Conservation (phyloP, 2,329 filamentous ascomycete species). For the Clonostachys sp. region DNA sequence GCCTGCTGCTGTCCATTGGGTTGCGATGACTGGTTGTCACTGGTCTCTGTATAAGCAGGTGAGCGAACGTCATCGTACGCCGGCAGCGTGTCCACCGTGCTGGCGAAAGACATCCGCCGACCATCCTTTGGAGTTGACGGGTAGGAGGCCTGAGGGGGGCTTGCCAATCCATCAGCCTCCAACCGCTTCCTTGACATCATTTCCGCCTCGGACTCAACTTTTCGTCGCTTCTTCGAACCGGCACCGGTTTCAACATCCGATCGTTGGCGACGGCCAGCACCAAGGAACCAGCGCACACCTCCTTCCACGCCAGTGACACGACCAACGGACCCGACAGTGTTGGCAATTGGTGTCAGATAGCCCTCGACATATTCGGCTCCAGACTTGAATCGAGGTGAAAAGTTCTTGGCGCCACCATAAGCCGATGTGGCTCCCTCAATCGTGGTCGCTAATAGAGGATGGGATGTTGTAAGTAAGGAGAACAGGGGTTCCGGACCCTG, state of each 20-base stretch:
- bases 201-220: constrained; percentile 41
- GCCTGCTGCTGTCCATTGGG: constrained; percentile 16
- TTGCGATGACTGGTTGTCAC: constrained; percentile 16
- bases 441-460: constrained; percentile 79
- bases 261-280: constrained; percentile 47
- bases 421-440: constrained; percentile 81
- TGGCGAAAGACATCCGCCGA: constrained; percentile 59
- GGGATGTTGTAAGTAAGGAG: constrained; percentile 80
- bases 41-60: constrained; percentile 66
- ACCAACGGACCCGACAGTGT: constrained; percentile 79
- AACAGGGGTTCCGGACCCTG: constrained; percentile 71
- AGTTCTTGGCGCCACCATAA: constrained; percentile 85
- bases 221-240: constrained; percentile 52
- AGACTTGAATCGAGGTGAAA: constrained; percentile 84
- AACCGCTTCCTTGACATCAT: constrained; percentile 18
- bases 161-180: constrained; percentile 8
- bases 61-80: constrained; percentile 78
- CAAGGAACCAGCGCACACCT: constrained; percentile 79
- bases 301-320: constrained; percentile 84
- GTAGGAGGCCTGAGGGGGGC: constrained; percentile 14
- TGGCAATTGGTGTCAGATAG: constrained; percentile 80
- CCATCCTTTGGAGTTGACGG: constrained; percentile 15
- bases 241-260: constrained; percentile 38
- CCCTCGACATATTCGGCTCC: constrained; percentile 88
- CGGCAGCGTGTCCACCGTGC: constrained; percentile 70